Percentiles rank a stretch among this genome's conserved stretches.
Conservation (phyloP, 495 filamentous ascomycete genomes). For the Penicillium bovifimosum region DNA sequence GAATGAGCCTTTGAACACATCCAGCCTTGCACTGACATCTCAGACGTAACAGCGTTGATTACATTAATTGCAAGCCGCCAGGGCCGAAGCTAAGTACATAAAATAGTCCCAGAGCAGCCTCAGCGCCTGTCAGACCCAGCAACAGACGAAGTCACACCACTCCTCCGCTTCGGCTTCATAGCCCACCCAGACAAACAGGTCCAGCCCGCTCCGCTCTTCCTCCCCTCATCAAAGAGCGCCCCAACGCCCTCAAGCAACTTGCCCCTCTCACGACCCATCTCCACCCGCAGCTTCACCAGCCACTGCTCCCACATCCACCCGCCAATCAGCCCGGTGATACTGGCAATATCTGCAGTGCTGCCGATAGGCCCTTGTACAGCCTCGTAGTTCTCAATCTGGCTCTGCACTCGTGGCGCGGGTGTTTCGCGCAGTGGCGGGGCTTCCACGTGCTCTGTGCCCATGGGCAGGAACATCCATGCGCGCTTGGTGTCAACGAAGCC, state of each 20-base stretch:
- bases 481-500: slow-evolving; percentile 78
- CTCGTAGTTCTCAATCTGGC: slow-evolving; percentile 43
- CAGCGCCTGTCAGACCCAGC: not conserved
- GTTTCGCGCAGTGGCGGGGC: slow-evolving; percentile 42
- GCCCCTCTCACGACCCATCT: slow-evolving; percentile 65
- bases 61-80: slow-evolving; percentile 7
- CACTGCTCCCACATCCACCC: slow-evolving; percentile 96
- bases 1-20: too few relatives aligned
- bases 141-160: not conserved
- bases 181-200: slow-evolving; percentile 83
- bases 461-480: slow-evolving; percentile 84
- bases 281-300: slow-evolving; percentile 79
- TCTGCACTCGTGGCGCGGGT: slow-evolving; percentile 49
- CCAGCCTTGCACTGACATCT: too few relatives aligned
- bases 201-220: slow-evolving; percentile 74
- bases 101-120: not conserved
- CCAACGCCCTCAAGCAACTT: slow-evolving; percentile 71
- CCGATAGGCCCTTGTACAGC: slow-evolving; percentile 67
- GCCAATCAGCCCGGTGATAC: slow-evolving; percentile 74
- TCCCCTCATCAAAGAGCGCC: slow-evolving; percentile 77
- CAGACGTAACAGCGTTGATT: slow-evolving; percentile 1
- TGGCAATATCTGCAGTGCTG: slow-evolving; percentile 65
- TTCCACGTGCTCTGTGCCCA: slow-evolving; percentile 59
- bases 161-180: slow-evolving; percentile 63
- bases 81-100: slow-evolving; percentile 4